Base-by-base conservation (phyloP, 2,329 filamentous ascomycete genomes). In the Phialocephala subalpina region DNA sequence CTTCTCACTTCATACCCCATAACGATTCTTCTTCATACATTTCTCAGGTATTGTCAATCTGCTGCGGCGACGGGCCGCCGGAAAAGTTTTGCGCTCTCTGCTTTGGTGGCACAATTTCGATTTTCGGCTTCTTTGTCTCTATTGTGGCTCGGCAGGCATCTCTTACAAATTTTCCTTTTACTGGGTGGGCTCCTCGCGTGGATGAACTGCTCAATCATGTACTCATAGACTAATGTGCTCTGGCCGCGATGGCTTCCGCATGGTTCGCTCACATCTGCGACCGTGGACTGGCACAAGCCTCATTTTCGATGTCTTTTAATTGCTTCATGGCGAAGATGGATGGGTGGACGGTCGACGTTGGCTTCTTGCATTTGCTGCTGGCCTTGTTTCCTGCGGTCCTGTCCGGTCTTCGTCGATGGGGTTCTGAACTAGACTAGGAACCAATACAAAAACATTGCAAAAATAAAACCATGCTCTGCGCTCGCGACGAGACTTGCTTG, bases 31-130 rank as follows among this genome's bases (percentile, higher is more conserved):
- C 67, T 68, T 69, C 55, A 33, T 66, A 67, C 65, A 64, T 72
- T 70, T 73, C 68, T 59, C 59, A 68, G 65, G 69, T 74, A 67
- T 73, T 73, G 69, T 75, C 73, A 73, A 72, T 74, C 70, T 72
- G 74, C 70, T 69, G 72, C 67, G 70, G 70, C 70, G 66, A 70
- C 66, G 68, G 71, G 63, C 63, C 61, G 63, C 65, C 68, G 71
- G 74, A 75, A 76, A 76, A 75, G 72, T 75, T 74, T 73, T 73
- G 70, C 69, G 66, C 68, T 71, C 70, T 72, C 64, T 67, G 64
- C 63, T 67, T 69, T 69, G 67, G 65, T 67, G 67, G 65, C 68
- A 69, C 67, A 66, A 70, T 69, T 66, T 72, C 67, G 60, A 67
- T 69, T 72, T 71, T 67, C 61, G 62, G 59, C 64, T 66, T 67